Evolutionary conservation across 192 early-diverging fungal species (phyloP).

Genomic region (Thamnidium elegans): DNA sequence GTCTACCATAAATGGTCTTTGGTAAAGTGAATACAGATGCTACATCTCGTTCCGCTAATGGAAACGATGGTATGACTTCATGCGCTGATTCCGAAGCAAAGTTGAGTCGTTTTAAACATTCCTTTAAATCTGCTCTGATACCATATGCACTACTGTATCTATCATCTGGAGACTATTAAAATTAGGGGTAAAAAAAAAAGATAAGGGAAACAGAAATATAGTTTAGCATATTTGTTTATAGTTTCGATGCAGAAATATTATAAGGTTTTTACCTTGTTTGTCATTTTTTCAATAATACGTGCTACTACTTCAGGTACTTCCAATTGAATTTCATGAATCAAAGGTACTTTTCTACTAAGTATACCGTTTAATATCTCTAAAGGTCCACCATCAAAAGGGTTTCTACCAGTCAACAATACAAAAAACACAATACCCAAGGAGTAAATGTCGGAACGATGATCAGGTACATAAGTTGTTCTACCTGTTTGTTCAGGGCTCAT

Average conservation of each 20-base stretch:
- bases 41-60: slow-evolving; percentile 31
- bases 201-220: no score
- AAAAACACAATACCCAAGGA: slow-evolving; percentile 35
- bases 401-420: slow-evolving; percentile 20
- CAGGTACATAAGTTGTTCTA: slow-evolving; percentile 32
- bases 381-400: slow-evolving; percentile 33
- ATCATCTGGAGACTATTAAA: slow-evolving; percentile 28
- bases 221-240: background rate
- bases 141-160: slow-evolving; percentile 34
- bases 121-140: slow-evolving; percentile 27
- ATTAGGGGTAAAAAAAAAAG: background rate
- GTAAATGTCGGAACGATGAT: slow-evolving; percentile 36
- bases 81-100: slow-evolving; percentile 14
- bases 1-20: slow-evolving; percentile 28
- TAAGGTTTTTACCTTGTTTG: slow-evolving; percentile 23
- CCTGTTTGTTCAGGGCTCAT: slow-evolving; percentile 37
- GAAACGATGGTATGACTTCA: slow-evolving; percentile 24
- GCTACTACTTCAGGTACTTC: slow-evolving; percentile 27
- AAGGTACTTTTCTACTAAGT: slow-evolving; percentile 23
- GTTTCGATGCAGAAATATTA: background rate
- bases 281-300: slow-evolving; percentile 35
- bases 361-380: slow-evolving; percentile 32
- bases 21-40: slow-evolving; percentile 37
- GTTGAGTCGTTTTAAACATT: slow-evolving; percentile 21
- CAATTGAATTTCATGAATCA: slow-evolving; percentile 26